phyloP scores from a whole-genome alignment of 2,329 filamentous ascomycete species.

The Ophiostoma tasmaniense region DNA sequence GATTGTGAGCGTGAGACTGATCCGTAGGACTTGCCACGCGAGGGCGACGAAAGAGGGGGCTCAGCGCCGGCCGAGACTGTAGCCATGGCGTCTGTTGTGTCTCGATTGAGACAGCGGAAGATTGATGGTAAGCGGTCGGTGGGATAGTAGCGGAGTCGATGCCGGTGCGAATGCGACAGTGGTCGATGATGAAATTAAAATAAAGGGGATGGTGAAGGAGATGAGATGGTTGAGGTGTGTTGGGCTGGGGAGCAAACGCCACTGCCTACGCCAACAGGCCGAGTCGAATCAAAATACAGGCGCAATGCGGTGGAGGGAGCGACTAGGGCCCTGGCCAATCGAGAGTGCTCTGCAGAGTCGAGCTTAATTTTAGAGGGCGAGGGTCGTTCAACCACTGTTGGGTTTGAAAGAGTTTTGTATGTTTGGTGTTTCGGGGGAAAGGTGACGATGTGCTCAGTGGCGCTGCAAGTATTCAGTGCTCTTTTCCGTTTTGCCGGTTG shows the following conservation, averaged over 20 bases:
- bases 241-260: neutral
- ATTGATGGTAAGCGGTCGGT: neutral
- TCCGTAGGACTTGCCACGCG: conserved; percentile 25
- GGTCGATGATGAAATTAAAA: neutral
- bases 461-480: neutral
- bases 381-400: neutral
- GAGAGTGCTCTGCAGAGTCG: neutral
- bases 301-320: neutral
- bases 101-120: neutral
- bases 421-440: neutral
- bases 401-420: neutral
- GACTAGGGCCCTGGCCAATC: neutral
- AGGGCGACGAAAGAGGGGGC: conserved; percentile 26
- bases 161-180: neutral
- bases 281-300: neutral
- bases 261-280: neutral
- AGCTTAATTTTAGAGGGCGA: neutral
- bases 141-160: neutral
- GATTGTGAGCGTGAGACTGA: conserved; percentile 30
- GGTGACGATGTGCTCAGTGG: neutral
- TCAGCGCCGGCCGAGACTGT: conserved; percentile 28
- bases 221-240: neutral
- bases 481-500: neutral
- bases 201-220: neutral
- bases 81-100: conserved; percentile 25